These are phyloP conservation scores for Odonthalia washingtoniensis DNA, from an alignment of 31 red algal genomes.

Conservation along the genomic window DNA sequence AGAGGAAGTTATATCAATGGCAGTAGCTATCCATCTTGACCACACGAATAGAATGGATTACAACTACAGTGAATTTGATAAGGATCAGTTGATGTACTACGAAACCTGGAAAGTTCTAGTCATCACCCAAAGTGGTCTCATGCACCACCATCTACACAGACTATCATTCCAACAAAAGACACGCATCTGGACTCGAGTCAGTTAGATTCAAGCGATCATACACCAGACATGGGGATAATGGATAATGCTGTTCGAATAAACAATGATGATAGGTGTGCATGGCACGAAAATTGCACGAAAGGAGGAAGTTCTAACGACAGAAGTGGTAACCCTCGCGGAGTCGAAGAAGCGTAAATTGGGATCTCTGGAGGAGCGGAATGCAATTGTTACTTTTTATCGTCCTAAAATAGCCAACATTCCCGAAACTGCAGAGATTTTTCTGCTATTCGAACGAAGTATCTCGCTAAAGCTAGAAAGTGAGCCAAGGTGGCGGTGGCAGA, in stretches of 20 bases:
- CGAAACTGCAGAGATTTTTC: conserved; percentile 39
- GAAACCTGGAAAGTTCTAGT: conserved; percentile 24
- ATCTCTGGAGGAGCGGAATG: conserved; percentile 43
- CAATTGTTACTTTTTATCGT: conserved; percentile 34
- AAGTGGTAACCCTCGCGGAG: conserved; percentile 31
- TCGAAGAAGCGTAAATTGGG: conserved; percentile 48
- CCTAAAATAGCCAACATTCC: conserved; percentile 42
- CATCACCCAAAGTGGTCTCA: conserved; percentile 22
- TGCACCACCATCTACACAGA: neutral
- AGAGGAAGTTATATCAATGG: conserved; percentile 37
- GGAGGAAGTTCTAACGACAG: conserved; percentile 32
- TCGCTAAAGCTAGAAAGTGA: conserved; percentile 33
- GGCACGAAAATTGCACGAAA: conserved; percentile 24
- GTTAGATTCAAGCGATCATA: conserved; percentile 3
- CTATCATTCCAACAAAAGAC: conserved; percentile 1
- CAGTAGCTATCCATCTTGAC: conserved; percentile 33
- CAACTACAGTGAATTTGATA: conserved; percentile 38
- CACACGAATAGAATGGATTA: conserved; percentile 46
- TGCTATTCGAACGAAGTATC: conserved; percentile 37
- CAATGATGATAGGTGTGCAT: neutral
- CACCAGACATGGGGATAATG: neutral
- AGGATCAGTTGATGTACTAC: conserved; percentile 29
- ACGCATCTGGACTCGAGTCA: conserved; percentile 3
- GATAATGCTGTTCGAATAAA: conserved; percentile 11
- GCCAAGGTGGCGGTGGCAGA: conserved; percentile 9